Base-by-base conservation (phyloP, 2,329 filamentous ascomycete species). In the Davidsoniella eucalypti region DNA sequence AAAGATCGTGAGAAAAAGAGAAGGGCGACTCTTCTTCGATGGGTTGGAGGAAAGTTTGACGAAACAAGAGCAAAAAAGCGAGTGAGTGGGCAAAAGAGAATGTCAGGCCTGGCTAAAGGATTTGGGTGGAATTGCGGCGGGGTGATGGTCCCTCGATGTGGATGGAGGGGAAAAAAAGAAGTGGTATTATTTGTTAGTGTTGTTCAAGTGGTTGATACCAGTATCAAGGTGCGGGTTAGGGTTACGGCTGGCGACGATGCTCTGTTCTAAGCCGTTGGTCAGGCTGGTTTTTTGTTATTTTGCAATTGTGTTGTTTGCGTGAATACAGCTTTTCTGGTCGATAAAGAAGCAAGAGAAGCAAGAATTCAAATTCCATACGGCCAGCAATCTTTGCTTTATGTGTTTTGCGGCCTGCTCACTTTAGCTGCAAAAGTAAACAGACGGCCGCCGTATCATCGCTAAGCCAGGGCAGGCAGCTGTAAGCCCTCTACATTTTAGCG, bases 61-160 rank as follows among this genome's bases (percentile, higher is more conserved):
- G 44, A 38, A 52, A 42, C 26, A 41, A 36, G 39, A 47, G 42
- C 21, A 39, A 44, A 49, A 49, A 18, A 52, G 37, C 43, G 43
- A 21, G 21, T 21, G 26, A 33, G 26, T 33, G 26, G 8, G 26
- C 26, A 33, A 33, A 52, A 46, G 49, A 46, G 49, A 39, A 46
- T 45, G 29, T 50, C 25, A 47, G 47, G 47, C 44, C 38, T 46
- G 17, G 46, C 25, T 8, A 33, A 53, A 53, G 51, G 51, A 53
- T 53, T 49, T 42, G 25, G 21, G 48, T 47, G 44, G 47, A 18
- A 50, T 43, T 33, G 21, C 38, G 39, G 47, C 43, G 51, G 42
- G 43, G 51, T 50, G 47, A 10, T 4, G 14, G 17, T 47, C 26
- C 26, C 17, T 26, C 12, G 21, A 14, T 21, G 23, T 44, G 33